Percentiles rank a stretch among this genome's conserved stretches.
phyloP scores from a whole-genome alignment of 371 early-diverging fungal species.

The Entomophthora muscae region DNA sequence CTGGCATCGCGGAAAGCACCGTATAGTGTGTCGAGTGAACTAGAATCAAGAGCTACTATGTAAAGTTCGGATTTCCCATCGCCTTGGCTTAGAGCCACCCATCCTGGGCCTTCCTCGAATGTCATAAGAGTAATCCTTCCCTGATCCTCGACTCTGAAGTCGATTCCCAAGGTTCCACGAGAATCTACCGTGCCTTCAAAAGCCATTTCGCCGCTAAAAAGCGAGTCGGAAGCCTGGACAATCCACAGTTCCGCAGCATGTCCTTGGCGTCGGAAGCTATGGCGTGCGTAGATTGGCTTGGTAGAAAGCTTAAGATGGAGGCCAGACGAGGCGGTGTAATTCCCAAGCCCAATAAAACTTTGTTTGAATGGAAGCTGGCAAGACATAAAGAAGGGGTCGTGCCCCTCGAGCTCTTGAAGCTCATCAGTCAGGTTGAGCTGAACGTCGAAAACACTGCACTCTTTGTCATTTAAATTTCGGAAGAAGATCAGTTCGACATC shows the following conservation, averaged over 20 bases:
- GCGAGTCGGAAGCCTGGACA: neutral
- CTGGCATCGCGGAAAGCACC: neutral
- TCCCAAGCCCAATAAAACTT: conserved; percentile 45
- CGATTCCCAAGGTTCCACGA: neutral
- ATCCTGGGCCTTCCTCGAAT: neutral
- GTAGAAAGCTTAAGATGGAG: conserved; percentile 36
- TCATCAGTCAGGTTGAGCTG: conserved; percentile 10
- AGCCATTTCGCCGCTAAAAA: neutral
- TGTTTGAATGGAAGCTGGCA: conserved; percentile 37
- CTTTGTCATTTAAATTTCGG: conserved; percentile 41
- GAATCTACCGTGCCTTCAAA: neutral
- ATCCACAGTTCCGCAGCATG: neutral
- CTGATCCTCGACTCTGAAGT: neutral
- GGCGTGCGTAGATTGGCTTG: conserved; percentile 39
- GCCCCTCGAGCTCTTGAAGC: conserved; percentile 9
- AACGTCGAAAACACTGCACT: conserved; percentile 26
- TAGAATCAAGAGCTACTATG: neutral
- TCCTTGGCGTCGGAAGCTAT: conserved; percentile 7
- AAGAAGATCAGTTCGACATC: conserved; percentile 37
- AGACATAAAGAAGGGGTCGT: conserved; percentile 16
- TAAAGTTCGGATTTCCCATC: neutral
- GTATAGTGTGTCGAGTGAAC: neutral
- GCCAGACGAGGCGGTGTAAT: conserved; percentile 31
- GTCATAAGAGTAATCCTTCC: neutral
- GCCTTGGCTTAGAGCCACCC: neutral